phyloP scores from a whole-genome alignment of 306 rosid species.

The Elaeagnus macrophylla region DNA sequence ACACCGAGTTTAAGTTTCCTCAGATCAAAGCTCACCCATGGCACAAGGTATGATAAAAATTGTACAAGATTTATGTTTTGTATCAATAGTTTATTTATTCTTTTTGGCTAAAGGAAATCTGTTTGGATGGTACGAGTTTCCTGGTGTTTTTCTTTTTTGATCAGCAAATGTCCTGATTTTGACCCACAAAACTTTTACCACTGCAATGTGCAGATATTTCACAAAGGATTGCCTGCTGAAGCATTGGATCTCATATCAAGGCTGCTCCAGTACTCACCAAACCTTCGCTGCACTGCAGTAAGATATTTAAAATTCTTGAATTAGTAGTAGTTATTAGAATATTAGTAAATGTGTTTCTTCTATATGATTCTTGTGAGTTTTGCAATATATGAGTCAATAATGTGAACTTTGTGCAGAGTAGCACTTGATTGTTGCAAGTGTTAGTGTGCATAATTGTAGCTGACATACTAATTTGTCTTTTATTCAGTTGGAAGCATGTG shows the following conservation, averaged over 20 bases:
- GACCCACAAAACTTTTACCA: slow-evolving; percentile 12
- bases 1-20: slow-evolving; percentile 82
- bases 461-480: slow-evolving; percentile 6
- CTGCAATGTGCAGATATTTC: slow-evolving; percentile 50
- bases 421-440: too few species aligned
- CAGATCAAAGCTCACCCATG: slow-evolving; percentile 95
- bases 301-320: slow-evolving; percentile 23
- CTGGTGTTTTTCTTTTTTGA: too few species aligned
- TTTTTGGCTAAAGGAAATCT: slow-evolving; percentile 6
- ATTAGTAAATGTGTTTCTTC: background rate
- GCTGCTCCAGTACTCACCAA: slow-evolving; percentile 88
- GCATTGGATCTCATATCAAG: slow-evolving; percentile 91
- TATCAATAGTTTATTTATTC: background rate
- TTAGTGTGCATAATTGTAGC: too few species aligned
- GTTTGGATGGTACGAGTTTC: background rate
- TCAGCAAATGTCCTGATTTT: too few species aligned
- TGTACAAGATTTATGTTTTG: background rate
- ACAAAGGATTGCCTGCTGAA: slow-evolving; percentile 77
- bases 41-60: slow-evolving; percentile 61
- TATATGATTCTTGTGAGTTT: background rate
- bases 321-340: background rate
- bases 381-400: background rate
- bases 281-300: slow-evolving; percentile 88
- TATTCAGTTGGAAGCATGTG: slow-evolving; percentile 79
- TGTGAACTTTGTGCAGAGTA: too few species aligned